phyloP scores from a whole-genome alignment of 352 stramenopile genomes.

The Plasmopara muralis region DNA sequence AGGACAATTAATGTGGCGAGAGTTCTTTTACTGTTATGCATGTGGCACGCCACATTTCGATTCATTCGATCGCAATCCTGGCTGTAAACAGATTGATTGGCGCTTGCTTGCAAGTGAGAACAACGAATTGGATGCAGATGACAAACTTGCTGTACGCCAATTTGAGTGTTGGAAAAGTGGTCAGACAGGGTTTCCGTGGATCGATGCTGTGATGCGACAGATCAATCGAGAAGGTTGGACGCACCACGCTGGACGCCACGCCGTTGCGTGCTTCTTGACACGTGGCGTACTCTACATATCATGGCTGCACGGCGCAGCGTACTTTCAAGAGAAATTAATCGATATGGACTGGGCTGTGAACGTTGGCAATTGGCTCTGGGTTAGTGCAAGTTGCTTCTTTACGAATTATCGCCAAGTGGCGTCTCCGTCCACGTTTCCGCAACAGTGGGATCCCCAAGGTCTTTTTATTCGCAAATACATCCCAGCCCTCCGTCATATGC shows the following conservation, averaged over 20 bases:
- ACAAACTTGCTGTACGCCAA: constrained; percentile 46
- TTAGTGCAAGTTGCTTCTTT: constrained; percentile 92
- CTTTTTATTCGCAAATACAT: constrained; percentile 91
- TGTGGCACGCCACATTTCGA: constrained; percentile 73
- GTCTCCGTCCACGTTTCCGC: constrained; percentile 85
- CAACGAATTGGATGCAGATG: constrained; percentile 23
- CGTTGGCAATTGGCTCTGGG: constrained; percentile 96
- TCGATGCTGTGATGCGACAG: constrained; percentile 94
- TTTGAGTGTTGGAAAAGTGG: constrained; percentile 86
- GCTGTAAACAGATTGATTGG: constrained; percentile 79
- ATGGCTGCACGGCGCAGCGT: constrained; percentile 87
- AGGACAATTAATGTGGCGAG: constrained; percentile 93
- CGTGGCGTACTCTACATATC: constrained; percentile 91
- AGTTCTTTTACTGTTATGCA: constrained; percentile 89
- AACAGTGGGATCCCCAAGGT: constrained; percentile 90
- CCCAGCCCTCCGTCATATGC: constrained; percentile 85
- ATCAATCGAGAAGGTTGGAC: constrained; percentile 86
- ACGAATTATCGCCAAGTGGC: constrained; percentile 95
- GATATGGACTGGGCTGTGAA: constrained; percentile 96
- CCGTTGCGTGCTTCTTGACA: constrained; percentile 95
- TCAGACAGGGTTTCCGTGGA: constrained; percentile 95
- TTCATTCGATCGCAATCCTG: constrained; percentile 85
- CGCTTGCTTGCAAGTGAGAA: constrained; percentile 20
- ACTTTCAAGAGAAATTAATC: constrained; percentile 90
- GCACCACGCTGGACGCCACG: constrained; percentile 84